Percentiles rank a stretch among this genome's conserved stretches.
Evolutionary conservation across 1,284 basidiomycete genomes (phyloP).

Genomic region (Pterulicium gracile): DNA sequence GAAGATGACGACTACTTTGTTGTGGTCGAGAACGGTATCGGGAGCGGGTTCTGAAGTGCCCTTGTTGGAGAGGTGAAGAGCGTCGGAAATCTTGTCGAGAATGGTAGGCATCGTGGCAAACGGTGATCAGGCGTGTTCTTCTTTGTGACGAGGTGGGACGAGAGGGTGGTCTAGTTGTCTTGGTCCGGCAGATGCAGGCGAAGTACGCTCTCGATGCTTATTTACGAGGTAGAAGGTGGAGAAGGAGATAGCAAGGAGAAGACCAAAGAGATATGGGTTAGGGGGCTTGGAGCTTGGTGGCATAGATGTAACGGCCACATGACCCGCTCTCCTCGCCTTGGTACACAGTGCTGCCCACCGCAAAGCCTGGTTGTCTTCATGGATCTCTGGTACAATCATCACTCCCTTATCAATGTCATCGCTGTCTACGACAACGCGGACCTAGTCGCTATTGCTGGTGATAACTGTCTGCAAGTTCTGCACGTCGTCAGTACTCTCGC

Average conservation of each 20-base stretch:
- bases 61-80: slow-evolving; percentile 23
- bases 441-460: slow-evolving; percentile 59
- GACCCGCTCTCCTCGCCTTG: not conserved
- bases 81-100: slow-evolving; percentile 40
- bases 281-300: slow-evolving; percentile 27
- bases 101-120: slow-evolving; percentile 27
- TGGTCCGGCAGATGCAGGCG: slow-evolving; percentile 52
- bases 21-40: slow-evolving; percentile 60
- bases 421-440: slow-evolving; percentile 50
- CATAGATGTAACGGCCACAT: not conserved
- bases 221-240: slow-evolving; percentile 44
- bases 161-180: slow-evolving; percentile 56
- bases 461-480: slow-evolving; percentile 59
- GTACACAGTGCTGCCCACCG: not conserved
- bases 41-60: slow-evolving; percentile 12
- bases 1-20: slow-evolving; percentile 84
- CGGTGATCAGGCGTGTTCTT: slow-evolving; percentile 15
- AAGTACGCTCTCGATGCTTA: slow-evolving; percentile 41
- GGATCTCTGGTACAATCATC: slow-evolving; percentile 49
- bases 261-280: slow-evolving; percentile 52
- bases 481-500: slow-evolving; percentile 36
- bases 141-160: slow-evolving; percentile 48
- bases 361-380: slow-evolving; percentile 18
- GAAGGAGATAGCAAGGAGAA: slow-evolving; percentile 44
- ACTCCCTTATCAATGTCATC: slow-evolving; percentile 46